These are phyloP conservation scores for Cucurbita maxima DNA, from an alignment of 306 rosid species.

Conservation along the genomic window DNA sequence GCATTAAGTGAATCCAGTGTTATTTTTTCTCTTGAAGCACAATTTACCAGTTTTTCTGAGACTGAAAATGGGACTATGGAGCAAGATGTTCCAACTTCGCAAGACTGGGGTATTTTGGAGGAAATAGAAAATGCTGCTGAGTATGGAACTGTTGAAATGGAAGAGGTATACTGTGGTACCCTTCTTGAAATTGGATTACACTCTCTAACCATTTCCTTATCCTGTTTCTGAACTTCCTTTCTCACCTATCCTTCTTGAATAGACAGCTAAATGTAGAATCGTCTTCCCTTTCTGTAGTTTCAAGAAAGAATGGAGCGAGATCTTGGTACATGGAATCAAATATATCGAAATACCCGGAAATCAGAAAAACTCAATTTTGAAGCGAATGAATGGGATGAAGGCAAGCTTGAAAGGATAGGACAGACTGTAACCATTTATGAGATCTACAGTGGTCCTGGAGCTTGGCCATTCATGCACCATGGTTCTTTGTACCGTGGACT, in stretches of 20 bases:
- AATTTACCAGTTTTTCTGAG: conserved; percentile 27
- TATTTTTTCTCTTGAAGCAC: conserved; percentile 54
- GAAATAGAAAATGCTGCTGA: conserved; percentile 72
- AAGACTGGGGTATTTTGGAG: conserved; percentile 62
- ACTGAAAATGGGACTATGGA: conserved; percentile 30
- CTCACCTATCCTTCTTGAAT: not conserved
- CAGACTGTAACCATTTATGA: conserved; percentile 83
- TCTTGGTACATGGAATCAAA: conserved; percentile 64
- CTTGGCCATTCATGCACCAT: conserved; percentile 89
- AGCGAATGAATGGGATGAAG: conserved; percentile 94
- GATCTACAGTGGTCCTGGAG: conserved; percentile 72
- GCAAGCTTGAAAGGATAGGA: conserved; percentile 95
- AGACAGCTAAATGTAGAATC: conserved; percentile 9
- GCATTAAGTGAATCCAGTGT: conserved; percentile 20
- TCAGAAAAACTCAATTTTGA: conserved; percentile 79
- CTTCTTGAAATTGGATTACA: conserved; percentile 11
- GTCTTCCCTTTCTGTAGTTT: conserved; percentile 34
- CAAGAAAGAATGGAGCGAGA: conserved; percentile 63
- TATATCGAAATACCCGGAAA: conserved; percentile 79
- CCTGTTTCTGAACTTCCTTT: conserved; percentile 3
- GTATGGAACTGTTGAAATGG: conserved; percentile 64
- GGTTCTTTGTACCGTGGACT: conserved; percentile 92
- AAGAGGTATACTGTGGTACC: conserved; percentile 49
- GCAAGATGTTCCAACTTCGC: conserved; percentile 31
- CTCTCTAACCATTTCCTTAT: not conserved